Percentiles rank a stretch among this genome's conserved stretches.
phyloP scores from a whole-genome alignment of 805 yeast genomes.

The Ogataea glucozyma region DNA sequence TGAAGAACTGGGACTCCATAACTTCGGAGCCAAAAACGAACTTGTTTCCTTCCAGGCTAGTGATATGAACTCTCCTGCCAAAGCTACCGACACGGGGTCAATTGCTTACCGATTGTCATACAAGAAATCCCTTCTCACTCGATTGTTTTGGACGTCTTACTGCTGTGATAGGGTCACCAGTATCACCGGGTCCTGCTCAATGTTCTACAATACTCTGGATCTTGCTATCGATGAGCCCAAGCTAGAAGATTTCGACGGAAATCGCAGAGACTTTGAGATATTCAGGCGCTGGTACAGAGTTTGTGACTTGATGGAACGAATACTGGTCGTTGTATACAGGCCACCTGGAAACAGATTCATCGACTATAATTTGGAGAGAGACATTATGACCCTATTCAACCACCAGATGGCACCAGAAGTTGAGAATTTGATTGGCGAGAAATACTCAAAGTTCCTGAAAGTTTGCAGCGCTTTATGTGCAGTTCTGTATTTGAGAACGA shows the following conservation, averaged over 20 bases:
- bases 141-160: conserved; percentile 34
- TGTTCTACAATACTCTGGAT: conserved; percentile 31
- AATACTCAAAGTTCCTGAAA: conserved; percentile 19
- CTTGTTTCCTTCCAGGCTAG: conserved; percentile 5
- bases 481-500: conserved; percentile 30
- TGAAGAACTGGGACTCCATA: conserved; percentile 33
- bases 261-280: conserved; percentile 26
- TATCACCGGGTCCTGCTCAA: conserved; percentile 31
- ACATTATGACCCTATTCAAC: conserved; percentile 20
- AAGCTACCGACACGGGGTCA: conserved; percentile 8
- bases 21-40: conserved; percentile 28
- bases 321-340: conserved; percentile 28
- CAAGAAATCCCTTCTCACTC: conserved; percentile 25
- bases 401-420: conserved; percentile 1
- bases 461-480: conserved; percentile 24
- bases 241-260: conserved; percentile 30
- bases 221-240: conserved; percentile 28
- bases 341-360: conserved; percentile 32
- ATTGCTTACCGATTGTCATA: conserved; percentile 22
- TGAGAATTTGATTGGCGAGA: conserved; percentile 15
- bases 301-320: conserved; percentile 30
- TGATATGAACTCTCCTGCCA: not conserved
- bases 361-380: conserved; percentile 26
- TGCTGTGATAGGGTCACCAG: conserved; percentile 34
- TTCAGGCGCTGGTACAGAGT: conserved; percentile 28